Evolutionary conservation across 179 eudicot species (phyloP), one percentile per base, ranked within the genome.

Genomic region (Beta lomatogona): DNA sequence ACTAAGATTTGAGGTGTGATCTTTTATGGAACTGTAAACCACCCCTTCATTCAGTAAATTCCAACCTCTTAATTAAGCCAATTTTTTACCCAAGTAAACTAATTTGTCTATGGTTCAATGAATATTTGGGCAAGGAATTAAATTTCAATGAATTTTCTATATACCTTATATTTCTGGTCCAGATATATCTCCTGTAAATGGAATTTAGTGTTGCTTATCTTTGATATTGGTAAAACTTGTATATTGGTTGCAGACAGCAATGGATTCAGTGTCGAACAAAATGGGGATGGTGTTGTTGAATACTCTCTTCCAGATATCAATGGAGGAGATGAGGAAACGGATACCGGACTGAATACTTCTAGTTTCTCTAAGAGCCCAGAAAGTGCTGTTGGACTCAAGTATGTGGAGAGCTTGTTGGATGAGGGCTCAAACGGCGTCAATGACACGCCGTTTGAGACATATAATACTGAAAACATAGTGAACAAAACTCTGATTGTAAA

Each of bases 191-290:
- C 11, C 8, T 31, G 4, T 31, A 13, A 15, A 15, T 68, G 13
- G 2, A 7, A 0, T 45, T n/a, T 50, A 50, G 12, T 75, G 44
- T 44, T 79, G 66, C 54, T 79, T 28, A 60, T 48, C 2, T 57
- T 19, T 8, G 3, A n/a, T 68, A 50, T 80, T 60, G 44, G 59
- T 31, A 18, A 6, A 69, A 70, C 76, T 41, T 84, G 52, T 3
- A 73, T 73, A 73, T 79, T 79, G 78, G 54, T 21, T 75, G 71
- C 87, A 85, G 87, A 73, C 31, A 79, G 50, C 71, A 82, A 71
- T 75, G 71, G 84, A 55, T 67, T 76, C 65, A 48, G 54, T 58
- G 63, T 71, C 15, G 72, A 75, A 25, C 77, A 79, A 74, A 82
- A 82, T 36, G 83, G 75, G 48, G 48, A 6, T 66, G 48, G 28